Conservation (phyloP, 495 filamentous ascomycete species). For the Bacidia gigantensis region DNA sequence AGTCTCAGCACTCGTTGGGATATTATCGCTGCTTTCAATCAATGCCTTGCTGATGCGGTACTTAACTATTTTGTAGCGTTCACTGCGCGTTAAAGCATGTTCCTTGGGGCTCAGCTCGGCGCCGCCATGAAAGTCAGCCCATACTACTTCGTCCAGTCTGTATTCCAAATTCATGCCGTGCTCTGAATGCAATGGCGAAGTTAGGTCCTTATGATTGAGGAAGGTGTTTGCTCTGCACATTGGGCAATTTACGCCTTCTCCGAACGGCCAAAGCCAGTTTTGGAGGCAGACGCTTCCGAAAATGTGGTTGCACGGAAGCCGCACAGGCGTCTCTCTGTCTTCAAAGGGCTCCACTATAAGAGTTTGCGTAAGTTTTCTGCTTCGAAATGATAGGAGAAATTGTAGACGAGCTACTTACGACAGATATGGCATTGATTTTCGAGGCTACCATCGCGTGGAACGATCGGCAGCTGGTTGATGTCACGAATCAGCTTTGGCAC, state of each 20-base stretch:
- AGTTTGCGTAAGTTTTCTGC: background rate
- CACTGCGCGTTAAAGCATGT: background rate
- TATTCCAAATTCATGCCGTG: background rate
- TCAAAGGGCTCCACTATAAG: background rate
- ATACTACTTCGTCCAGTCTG: background rate
- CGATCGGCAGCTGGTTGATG: background rate
- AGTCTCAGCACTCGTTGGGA: background rate
- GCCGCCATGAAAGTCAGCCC: background rate
- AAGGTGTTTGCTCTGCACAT: background rate
- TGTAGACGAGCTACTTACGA: background rate
- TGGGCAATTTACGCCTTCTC: background rate
- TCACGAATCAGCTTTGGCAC: background rate
- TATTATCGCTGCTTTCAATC: background rate
- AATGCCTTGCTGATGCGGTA: background rate
- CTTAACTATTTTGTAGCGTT: background rate
- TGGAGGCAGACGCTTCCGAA: background rate
- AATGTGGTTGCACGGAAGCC: background rate
- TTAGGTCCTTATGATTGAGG: background rate
- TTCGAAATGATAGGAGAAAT: too few relatives aligned
- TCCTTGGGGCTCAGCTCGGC: background rate
- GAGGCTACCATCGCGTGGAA: background rate
- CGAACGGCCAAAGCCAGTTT: background rate
- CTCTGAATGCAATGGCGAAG: background rate
- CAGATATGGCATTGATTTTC: background rate
- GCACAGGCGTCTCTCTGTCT: background rate